Evolutionary conservation across 2,329 filamentous ascomycete genomes (phyloP).

Genomic region (Neoscytalidium dimidiatum): DNA sequence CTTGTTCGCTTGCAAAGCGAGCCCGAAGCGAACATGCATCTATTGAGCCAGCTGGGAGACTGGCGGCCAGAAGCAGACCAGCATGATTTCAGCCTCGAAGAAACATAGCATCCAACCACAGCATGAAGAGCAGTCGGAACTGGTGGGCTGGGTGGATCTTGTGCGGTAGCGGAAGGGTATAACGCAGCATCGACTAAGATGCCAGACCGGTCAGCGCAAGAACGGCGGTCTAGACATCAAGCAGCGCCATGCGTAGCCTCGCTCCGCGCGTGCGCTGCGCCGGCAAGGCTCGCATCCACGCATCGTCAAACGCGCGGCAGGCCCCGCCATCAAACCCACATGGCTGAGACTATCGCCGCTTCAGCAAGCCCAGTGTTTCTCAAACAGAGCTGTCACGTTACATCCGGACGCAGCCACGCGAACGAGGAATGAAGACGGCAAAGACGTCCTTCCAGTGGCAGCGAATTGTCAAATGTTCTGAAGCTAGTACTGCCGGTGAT

Average conservation of each 20-base stretch:
- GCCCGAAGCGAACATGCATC: constrained; percentile 10
- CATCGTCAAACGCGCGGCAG: constrained; percentile 7
- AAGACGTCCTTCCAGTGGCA: neutral
- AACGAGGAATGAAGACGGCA: neutral
- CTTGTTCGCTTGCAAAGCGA: too few relatives aligned
- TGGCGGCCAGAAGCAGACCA: neutral
- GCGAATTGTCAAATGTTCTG: neutral
- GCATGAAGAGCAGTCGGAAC: too few relatives aligned
- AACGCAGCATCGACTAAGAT: neutral
- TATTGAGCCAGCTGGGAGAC: neutral
- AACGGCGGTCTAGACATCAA: neutral
- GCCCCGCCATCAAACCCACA: constrained; percentile 2
- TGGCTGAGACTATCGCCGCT: neutral
- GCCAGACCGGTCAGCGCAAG: neutral
- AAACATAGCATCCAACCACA: too few relatives aligned
- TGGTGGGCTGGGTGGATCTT: too few relatives aligned
- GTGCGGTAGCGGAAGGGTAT: constrained; percentile 1
- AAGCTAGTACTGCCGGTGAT: neutral
- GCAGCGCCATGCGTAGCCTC: neutral
- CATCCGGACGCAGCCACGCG: constrained; percentile 5
- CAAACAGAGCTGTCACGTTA: neutral
- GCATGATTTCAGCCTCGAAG: too few relatives aligned
- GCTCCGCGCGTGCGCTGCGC: neutral
- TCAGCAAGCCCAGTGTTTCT: neutral
- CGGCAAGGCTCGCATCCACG: neutral